phyloP scores from a whole-genome alignment of 1,284 basidiomycete species.

The Pholiota adiposa region DNA sequence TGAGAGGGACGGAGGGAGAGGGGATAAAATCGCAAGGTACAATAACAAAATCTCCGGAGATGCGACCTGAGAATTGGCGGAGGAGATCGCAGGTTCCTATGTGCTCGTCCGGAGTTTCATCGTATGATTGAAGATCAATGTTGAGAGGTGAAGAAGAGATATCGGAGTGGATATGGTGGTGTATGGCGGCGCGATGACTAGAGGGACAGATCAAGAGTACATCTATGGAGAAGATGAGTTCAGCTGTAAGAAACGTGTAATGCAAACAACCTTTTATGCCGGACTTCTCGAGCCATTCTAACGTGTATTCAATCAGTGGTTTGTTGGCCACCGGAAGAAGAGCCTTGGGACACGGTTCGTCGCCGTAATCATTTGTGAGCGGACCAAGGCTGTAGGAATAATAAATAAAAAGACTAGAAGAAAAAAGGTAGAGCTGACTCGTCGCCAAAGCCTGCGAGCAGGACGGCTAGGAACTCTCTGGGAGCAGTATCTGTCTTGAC shows the following conservation, averaged over 20 bases:
- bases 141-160: slow-evolving; percentile 63
- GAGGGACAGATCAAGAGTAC: slow-evolving; percentile 85
- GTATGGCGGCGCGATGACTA: slow-evolving; percentile 72
- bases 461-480: slow-evolving; percentile 82
- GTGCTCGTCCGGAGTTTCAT: slow-evolving; percentile 66
- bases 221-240: slow-evolving; percentile 52
- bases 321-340: slow-evolving; percentile 87
- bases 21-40: slow-evolving; percentile 91
- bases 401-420: slow-evolving; percentile 18
- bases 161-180: slow-evolving; percentile 81
- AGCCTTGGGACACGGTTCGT: slow-evolving; percentile 82
- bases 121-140: slow-evolving; percentile 77
- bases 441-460: slow-evolving; percentile 87
- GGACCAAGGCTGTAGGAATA: slow-evolving; percentile 61
- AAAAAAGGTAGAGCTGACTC: slow-evolving; percentile 57
- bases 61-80: slow-evolving; percentile 69
- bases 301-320: slow-evolving; percentile 84
- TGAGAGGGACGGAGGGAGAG: slow-evolving; percentile 72
- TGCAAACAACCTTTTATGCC: slow-evolving; percentile 74
- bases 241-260: not conserved
- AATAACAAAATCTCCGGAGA: slow-evolving; percentile 86
- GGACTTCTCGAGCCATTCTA: slow-evolving; percentile 87
- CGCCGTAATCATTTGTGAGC: slow-evolving; percentile 73
- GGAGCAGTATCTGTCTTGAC: slow-evolving; percentile 53
- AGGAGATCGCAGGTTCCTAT: slow-evolving; percentile 75